A percentile compares a stretch with the other conserved stretches of the same genome.
phyloP scores from a whole-genome alignment of 1,284 basidiomycete genomes.

The Athelia psychrophila region DNA sequence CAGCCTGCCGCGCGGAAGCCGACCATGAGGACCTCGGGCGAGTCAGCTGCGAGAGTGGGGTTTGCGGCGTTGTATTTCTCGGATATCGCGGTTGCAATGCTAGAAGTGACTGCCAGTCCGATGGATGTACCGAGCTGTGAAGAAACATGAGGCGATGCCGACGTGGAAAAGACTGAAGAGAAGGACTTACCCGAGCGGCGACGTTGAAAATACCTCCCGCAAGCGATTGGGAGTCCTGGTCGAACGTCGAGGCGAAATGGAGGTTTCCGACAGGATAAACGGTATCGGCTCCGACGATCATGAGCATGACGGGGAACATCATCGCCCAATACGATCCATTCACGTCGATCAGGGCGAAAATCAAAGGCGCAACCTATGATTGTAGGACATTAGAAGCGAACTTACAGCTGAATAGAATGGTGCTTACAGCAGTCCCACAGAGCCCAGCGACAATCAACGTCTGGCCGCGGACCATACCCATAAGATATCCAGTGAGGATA shows the following conservation, averaged over 20 bases:
- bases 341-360: slow-evolving; percentile 30
- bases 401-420: background rate
- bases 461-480: slow-evolving; percentile 24
- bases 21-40: slow-evolving; percentile 28
- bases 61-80: slow-evolving; percentile 18
- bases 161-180: background rate
- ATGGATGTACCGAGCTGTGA: slow-evolving; percentile 31
- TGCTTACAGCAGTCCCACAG: slow-evolving; percentile 23
- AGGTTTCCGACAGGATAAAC: slow-evolving; percentile 33
- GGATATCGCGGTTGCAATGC: slow-evolving; percentile 27
- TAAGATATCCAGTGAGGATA: slow-evolving; percentile 23
- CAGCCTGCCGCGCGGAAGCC: slow-evolving; percentile 32
- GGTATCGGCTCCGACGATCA: slow-evolving; percentile 24
- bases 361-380: slow-evolving; percentile 24
- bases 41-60: slow-evolving; percentile 15
- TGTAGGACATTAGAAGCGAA: slow-evolving; percentile 1
- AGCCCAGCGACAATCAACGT: slow-evolving; percentile 24
- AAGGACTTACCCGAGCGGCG: slow-evolving; percentile 25
- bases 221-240: slow-evolving; percentile 31
- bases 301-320: slow-evolving; percentile 27
- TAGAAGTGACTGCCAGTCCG: slow-evolving; percentile 30
- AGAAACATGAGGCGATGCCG: background rate
- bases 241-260: slow-evolving; percentile 28
- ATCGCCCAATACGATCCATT: slow-evolving; percentile 29
- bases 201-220: slow-evolving; percentile 36